Evolutionary conservation across 305 asterid species (phyloP), one percentile per base, ranked within the genome.

Genomic region (Fraxinus dipetala): DNA sequence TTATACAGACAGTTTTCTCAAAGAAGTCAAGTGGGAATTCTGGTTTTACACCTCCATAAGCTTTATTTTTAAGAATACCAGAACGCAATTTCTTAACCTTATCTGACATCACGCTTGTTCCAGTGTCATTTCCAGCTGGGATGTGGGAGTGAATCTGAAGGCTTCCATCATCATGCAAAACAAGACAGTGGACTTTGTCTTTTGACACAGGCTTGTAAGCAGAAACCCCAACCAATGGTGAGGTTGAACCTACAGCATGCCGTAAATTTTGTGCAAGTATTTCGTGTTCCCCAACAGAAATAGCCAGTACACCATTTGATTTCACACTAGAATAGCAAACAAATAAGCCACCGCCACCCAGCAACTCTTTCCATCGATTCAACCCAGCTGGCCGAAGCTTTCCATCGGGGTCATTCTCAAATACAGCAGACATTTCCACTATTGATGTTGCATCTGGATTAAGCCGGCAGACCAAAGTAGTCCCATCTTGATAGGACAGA

Each of bases 111-210:
- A 92, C 83, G 89, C 90, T 85, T 51, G 87, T 90, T 72, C 93
- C 91, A 40, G 87, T 82, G 85, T 93, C 98, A 67, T 86, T 85
- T 83, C 98, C 99, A 67, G 91, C 86, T 6, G 97, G 98, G 74
- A 92, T 84, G 77, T 96, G 98, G 0, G 97, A 92, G 88, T 93
- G 93, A 77, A 95, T 96, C 90, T 96, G 99, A 80, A 96, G 99
- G 88, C 99, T 96, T 85, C 99, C 99, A 90, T 96, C 99, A 78
- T 96, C 99, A 90, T 95, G 98, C 88, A 96, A 87, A 87, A 91
- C 90, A 87, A 96, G 96, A 87, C 98, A 92, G 87, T 96, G 97
- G 82, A 93, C 87, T 92, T 96, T 96, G 86, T 96, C 99, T 89
- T 96, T 96, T 79, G 99, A 93, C 88, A 96, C 86, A 85, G 98